Evolutionary conservation across 805 yeast genomes (phyloP).

Genomic region (Lipomyces sp.): DNA sequence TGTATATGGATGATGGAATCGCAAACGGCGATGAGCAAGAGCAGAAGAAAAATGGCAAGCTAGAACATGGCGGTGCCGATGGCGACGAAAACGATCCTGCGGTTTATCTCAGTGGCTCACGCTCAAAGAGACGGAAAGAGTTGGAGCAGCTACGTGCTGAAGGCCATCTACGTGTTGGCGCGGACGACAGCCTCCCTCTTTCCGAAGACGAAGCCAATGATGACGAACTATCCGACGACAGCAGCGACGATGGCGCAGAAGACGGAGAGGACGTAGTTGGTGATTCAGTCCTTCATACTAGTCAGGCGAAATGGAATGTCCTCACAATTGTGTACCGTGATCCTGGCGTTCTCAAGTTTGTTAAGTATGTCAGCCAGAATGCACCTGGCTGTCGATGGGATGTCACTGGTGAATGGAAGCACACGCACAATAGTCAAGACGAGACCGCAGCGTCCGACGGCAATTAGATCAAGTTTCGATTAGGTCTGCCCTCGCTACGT

Average conservation of each 20-base stretch:
- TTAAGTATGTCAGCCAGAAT: slow-evolving; percentile 85
- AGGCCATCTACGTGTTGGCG: slow-evolving; percentile 10
- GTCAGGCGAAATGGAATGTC: slow-evolving; percentile 83
- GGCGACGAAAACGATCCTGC: slow-evolving; percentile 38
- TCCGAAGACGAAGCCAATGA: slow-evolving; percentile 48
- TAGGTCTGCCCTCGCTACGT: not conserved
- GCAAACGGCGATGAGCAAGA: slow-evolving; percentile 52
- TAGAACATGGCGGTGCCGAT: slow-evolving; percentile 8
- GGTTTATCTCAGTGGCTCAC: slow-evolving; percentile 36
- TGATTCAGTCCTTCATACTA: slow-evolving; percentile 75
- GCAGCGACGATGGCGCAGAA: slow-evolving; percentile 65
- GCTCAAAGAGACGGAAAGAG: slow-evolving; percentile 25
- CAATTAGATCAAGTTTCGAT: not conserved
- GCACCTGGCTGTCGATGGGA: slow-evolving; percentile 97
- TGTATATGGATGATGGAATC: slow-evolving; percentile 62
- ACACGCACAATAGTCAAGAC: slow-evolving; percentile 1
- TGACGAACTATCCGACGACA: slow-evolving; percentile 49
- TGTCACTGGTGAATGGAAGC: slow-evolving; percentile 70
- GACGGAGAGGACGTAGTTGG: slow-evolving; percentile 60
- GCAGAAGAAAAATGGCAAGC: slow-evolving; percentile 54
- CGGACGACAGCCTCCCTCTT: slow-evolving; percentile 47
- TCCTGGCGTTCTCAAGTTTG: slow-evolving; percentile 82
- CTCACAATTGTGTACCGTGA: slow-evolving; percentile 80
- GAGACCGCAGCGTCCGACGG: not conserved
- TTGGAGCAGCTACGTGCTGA: slow-evolving; percentile 25